phyloP scores from a whole-genome alignment of 1,284 basidiomycete species.

The Puccinia triticina region DNA sequence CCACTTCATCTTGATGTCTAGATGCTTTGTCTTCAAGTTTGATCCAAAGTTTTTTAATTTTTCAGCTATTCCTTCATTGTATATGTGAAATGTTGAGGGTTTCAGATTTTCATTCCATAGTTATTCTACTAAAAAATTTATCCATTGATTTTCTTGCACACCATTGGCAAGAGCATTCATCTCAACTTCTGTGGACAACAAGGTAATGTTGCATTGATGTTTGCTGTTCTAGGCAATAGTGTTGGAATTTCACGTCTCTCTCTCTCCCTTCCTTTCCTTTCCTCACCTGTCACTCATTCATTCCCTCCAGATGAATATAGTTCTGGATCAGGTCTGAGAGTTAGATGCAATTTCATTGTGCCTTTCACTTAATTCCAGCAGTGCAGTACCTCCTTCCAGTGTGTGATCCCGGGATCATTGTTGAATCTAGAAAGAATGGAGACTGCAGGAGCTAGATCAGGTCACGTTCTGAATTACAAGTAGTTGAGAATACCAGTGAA shows the following conservation, averaged over 20 bases:
- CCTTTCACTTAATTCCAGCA: background rate
- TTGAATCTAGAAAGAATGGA: too few species aligned
- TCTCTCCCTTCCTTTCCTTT: too few species aligned
- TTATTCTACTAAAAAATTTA: background rate
- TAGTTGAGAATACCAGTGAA: background rate
- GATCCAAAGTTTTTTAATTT: background rate
- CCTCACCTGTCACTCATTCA: too few species aligned
- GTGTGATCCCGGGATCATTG: background rate
- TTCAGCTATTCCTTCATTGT: background rate
- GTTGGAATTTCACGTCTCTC: too few species aligned
- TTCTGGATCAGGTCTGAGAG: background rate
- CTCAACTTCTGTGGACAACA: too few species aligned
- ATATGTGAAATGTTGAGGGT: background rate
- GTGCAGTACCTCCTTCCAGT: background rate
- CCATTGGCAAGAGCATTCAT: too few species aligned
- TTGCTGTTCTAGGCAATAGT: background rate
- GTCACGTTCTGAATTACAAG: background rate
- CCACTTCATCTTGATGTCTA: background rate
- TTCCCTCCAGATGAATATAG: too few species aligned
- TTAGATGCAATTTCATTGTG: background rate
- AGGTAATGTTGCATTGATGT: background rate
- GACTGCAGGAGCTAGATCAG: too few species aligned
- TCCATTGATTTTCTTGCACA: too few species aligned
- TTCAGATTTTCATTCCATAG: background rate
- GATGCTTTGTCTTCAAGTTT: background rate